Percentiles rank a stretch among this genome's conserved stretches.
Conservation (phyloP, 2,329 filamentous ascomycete species). For the Escovopsis sp. region DNA sequence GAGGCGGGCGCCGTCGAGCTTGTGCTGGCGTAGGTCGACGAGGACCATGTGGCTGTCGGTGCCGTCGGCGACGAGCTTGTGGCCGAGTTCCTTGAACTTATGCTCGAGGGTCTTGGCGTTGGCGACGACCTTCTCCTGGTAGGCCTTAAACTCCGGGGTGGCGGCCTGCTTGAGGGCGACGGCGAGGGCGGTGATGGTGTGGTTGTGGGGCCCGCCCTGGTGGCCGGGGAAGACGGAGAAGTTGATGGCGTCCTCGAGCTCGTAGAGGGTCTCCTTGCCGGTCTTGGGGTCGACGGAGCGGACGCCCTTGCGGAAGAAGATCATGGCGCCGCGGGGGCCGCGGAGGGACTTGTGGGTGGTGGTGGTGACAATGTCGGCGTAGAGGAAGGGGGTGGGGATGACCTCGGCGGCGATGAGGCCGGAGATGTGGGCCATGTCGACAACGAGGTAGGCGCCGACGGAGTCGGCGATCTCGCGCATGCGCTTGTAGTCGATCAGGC, state of each 20-base stretch:
- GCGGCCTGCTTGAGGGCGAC: conserved; percentile 93
- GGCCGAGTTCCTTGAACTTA: conserved; percentile 72
- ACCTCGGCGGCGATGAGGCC: conserved; percentile 87
- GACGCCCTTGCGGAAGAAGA: conserved; percentile 98
- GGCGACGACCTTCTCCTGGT: conserved; percentile 81
- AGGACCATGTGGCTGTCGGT: conserved; percentile 98
- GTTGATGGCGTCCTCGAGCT: conserved; percentile 93
- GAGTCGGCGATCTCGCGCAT: conserved; percentile 94
- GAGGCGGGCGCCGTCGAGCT: conserved; percentile 83
- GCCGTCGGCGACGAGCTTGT: conserved; percentile 89
- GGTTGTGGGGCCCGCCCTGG: conserved; percentile 97
- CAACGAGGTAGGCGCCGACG: conserved; percentile 85
- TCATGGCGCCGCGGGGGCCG: conserved; percentile 96
- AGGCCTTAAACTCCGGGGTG: conserved; percentile 77
- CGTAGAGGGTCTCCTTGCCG: conserved; percentile 79
- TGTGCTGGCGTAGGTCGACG: conserved; percentile 76
- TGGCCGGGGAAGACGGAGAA: conserved; percentile 98
- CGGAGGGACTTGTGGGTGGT: conserved; percentile 98
- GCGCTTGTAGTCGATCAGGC: conserved; percentile 87
- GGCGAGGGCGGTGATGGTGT: conserved; percentile 94
- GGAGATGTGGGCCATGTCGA: conserved; percentile 98
- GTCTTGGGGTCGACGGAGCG: conserved; percentile 81
- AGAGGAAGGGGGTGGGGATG: conserved; percentile 80
- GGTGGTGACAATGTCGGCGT: conserved; percentile 94
- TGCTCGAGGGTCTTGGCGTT: conserved; percentile 87